A percentile compares a stretch with the other conserved stretches of the same genome.
phyloP scores from a whole-genome alignment of 108 stramenopile species.

The Hondaea fermentalgiana region DNA sequence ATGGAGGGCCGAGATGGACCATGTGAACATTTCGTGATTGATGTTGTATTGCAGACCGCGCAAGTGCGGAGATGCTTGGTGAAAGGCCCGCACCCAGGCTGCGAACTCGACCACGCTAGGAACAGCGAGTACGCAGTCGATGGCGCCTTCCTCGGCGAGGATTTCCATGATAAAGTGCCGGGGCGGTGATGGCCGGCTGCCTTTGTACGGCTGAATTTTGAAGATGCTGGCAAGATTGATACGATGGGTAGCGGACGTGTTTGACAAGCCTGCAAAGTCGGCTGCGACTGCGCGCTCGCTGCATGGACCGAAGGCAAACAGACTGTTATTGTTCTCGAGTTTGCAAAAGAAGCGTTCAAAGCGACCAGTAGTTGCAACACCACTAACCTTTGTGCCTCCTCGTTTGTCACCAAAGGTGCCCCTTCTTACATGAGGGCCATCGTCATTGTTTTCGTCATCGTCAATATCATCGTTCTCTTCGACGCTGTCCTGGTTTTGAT shows the following conservation, averaged over 20 bases:
- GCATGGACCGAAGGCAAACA: background rate
- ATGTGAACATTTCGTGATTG: background rate
- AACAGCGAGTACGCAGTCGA: background rate
- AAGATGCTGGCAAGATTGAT: background rate
- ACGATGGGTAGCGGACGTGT: background rate
- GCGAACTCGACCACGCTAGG: background rate
- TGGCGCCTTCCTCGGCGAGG: background rate
- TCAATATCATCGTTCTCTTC: too few relatives aligned
- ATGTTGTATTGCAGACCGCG: background rate
- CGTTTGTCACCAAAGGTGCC: background rate
- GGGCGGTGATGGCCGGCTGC: background rate
- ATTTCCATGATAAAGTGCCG: background rate
- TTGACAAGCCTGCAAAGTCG: background rate
- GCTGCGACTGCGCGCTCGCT: background rate
- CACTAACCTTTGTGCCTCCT: background rate
- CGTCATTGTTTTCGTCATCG: too few relatives aligned
- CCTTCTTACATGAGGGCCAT: background rate
- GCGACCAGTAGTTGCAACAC: background rate
- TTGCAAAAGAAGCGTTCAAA: background rate
- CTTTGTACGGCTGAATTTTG: background rate
- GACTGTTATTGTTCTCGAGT: background rate
- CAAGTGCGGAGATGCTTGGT: background rate
- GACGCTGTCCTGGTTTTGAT: too few relatives aligned
- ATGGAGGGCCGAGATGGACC: background rate
- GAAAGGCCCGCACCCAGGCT: background rate